Base-by-base conservation (phyloP, 768 basidiomycete genomes). In the Lyophyllum shimeji region DNA sequence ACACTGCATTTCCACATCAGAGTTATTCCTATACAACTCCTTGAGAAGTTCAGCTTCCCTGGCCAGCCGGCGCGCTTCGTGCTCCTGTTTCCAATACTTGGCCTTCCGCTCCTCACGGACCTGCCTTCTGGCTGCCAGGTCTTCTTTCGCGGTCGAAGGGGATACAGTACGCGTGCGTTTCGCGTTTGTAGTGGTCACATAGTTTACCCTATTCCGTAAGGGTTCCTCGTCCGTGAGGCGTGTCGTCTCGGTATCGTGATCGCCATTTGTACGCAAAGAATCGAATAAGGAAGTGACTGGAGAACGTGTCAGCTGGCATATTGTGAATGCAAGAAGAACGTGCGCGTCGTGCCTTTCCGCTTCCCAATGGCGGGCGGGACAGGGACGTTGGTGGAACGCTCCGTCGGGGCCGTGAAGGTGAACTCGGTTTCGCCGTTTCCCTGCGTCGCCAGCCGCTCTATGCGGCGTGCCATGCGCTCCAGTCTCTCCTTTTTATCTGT, bases 91-190 rank as follows among this genome's bases (percentile, higher is more conserved):
- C 55, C 78, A 63, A 47, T 77, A 74, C 15, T 73, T 65, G 43
- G 67, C 69, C 57, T 78, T 80, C 54, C 69, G 73, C 51, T 70
- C 75, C 53, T 80, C 75, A 15, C 78, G 72, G 49, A 72, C 74
- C 2, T 59, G 55, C 37, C 71, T 71, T 46, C 71, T 76, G 11
- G 71, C 66, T 29, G 72, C 71, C 3, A 76, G 53, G 27, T 71
- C 71, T n/a, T 71, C 77, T 60, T 71, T 74, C 18, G 68, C 63
- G 42, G 71, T 60, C 29, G 66, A 63, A 15, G 81, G 82, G 21
- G 85, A 79, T 1, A 70, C 63, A 0, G 77, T 84, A 50, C 86
- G 77, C 24, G 74, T 73, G 13, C 84, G 79, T 64, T 87, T 87
- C 20, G 64, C 63, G 50, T 65, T 60, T 52, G 66, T 68, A n/a